phyloP scores from a whole-genome alignment of 1,139 yeast species.

The Yamadazyma membranifaciens region DNA sequence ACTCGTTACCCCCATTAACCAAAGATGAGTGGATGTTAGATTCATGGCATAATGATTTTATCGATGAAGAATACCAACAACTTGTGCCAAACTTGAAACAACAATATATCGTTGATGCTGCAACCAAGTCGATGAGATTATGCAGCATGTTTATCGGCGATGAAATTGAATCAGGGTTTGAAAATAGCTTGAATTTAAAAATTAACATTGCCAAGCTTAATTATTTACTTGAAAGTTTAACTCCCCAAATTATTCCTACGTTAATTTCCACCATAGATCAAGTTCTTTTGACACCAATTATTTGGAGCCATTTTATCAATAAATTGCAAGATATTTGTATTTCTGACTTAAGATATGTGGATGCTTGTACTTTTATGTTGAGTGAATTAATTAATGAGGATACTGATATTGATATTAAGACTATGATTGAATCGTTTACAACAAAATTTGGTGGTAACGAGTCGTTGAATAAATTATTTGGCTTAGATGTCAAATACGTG shows the following conservation, averaged over 20 bases:
- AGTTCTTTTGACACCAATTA: background rate
- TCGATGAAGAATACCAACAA: no score
- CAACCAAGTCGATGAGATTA: background rate
- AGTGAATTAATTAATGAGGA: background rate
- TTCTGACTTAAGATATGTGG: background rate
- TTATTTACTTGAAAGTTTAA: background rate
- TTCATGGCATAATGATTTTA: background rate
- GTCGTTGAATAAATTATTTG: background rate
- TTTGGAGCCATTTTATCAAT: background rate
- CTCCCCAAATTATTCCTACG: background rate
- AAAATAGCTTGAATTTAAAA: background rate
- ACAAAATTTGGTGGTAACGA: background rate
- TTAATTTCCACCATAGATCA: background rate
- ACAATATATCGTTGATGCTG: background rate
- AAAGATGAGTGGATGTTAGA: slow-evolving; percentile 7
- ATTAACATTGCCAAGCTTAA: background rate
- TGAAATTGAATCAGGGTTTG: background rate
- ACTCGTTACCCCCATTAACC: slow-evolving; percentile 7
- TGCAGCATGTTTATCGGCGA: background rate
- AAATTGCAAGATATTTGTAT: background rate
- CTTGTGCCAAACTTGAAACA: background rate
- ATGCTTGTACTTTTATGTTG: background rate
- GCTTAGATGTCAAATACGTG: no score
- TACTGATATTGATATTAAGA: background rate
- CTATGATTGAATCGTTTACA: background rate